Evolutionary conservation across 176 grass and related monocot genomes (phyloP).

Genomic region (Urochloa ruziziensis): DNA sequence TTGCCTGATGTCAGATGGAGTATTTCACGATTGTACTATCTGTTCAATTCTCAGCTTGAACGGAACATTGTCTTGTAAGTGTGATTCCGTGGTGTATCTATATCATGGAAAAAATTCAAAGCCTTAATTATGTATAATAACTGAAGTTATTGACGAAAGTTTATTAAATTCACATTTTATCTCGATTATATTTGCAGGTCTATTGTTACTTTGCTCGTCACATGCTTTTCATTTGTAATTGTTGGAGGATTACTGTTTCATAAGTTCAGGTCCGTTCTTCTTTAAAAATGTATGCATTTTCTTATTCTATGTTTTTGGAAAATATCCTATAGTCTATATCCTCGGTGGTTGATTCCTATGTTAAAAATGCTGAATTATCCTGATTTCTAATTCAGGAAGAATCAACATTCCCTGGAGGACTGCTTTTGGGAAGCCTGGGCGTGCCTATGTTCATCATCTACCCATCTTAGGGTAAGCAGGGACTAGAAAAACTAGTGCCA

Average conservation of each 20-base stretch:
- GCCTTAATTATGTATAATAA: conserved; percentile 15
- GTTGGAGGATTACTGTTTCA: conserved; percentile 93
- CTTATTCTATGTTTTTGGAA: conserved; percentile 21
- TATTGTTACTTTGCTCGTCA: conserved; percentile 71
- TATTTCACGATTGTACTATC: conserved; percentile 87
- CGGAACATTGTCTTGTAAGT: conserved; percentile 96
- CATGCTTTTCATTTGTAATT: conserved; percentile 80
- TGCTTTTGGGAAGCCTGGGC: conserved; percentile 99
- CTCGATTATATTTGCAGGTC: conserved; percentile 53
- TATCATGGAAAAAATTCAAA: not conserved
- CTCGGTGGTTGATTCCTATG: conserved; percentile 5
- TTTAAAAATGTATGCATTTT: conserved; percentile 9
- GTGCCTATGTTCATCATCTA: conserved; percentile 92
- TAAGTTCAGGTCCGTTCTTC: conserved; percentile 69
- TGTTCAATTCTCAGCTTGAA: conserved; percentile 94
- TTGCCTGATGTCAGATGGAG: conserved; percentile 80
- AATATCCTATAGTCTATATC: conserved; percentile 11
- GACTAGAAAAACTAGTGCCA: conserved; percentile 2
- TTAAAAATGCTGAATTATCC: conserved; percentile 33
- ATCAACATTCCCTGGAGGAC: conserved; percentile 71
- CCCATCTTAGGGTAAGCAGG: conserved; percentile 81
- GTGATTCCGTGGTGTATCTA: conserved; percentile 34
- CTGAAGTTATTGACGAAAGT: conserved; percentile 20
- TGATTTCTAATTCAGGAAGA: conserved; percentile 60
- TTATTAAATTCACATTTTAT: conserved; percentile 29